phyloP scores from a whole-genome alignment of 2,329 filamentous ascomycete species.

The Penicillium sp. region DNA sequence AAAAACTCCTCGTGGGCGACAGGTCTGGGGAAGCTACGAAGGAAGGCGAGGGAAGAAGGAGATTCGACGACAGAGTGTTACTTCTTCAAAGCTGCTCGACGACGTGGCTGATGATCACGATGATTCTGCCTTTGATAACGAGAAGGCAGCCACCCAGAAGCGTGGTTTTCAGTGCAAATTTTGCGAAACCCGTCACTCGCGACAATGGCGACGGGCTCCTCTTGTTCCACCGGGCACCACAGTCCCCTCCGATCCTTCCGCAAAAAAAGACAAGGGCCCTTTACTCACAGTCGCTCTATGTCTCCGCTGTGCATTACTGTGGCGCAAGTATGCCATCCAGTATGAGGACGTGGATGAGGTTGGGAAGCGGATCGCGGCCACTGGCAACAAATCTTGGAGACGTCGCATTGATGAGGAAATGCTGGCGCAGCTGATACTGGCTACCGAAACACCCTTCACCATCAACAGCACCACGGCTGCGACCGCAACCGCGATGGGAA shows the following conservation, averaged over 20 bases:
- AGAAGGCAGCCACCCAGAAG: conserved; percentile 77
- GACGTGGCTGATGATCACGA: conserved; percentile 90
- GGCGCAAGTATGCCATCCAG: conserved; percentile 92
- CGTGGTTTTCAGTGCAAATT: conserved; percentile 92
- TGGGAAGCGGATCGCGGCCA: conserved; percentile 77
- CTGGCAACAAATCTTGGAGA: conserved; percentile 80
- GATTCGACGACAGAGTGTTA: conserved; percentile 61
- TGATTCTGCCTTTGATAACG: conserved; percentile 91
- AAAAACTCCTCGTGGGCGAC: conserved; percentile 78
- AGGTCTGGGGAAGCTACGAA: conserved; percentile 86
- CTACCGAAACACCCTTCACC: conserved; percentile 45
- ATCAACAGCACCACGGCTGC: conserved; percentile 44
- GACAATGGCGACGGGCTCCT: conserved; percentile 90
- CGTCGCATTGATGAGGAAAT: conserved; percentile 89
- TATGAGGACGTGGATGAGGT: conserved; percentile 94
- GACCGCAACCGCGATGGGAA: conserved; percentile 44
- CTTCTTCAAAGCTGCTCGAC: conserved; percentile 72
- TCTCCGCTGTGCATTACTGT: conserved; percentile 83
- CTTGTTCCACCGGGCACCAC: conserved; percentile 69
- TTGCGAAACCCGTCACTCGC: conserved; percentile 73
- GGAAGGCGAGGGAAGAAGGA: conserved; percentile 90
- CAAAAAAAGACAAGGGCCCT: conserved; percentile 70
- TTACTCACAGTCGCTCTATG: conserved; percentile 81
- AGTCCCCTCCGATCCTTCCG: conserved; percentile 61
- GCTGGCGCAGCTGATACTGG: conserved; percentile 45